These are phyloP conservation scores for Silene noctiflora DNA, from an alignment of 179 eudicot species.

Conservation along the genomic window DNA sequence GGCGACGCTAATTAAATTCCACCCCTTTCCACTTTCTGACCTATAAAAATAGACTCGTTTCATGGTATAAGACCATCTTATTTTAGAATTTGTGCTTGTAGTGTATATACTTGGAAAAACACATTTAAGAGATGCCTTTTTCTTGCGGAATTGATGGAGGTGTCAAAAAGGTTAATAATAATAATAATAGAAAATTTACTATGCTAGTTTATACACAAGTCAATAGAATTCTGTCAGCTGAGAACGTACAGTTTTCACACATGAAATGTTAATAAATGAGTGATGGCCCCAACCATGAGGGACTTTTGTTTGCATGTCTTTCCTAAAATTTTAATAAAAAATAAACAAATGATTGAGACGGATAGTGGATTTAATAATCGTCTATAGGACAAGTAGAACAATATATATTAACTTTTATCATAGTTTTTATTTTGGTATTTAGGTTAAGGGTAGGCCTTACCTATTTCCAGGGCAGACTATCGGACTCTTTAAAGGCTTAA, in stretches of 20 bases:
- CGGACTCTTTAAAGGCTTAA: too few species aligned
- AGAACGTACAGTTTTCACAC: background rate
- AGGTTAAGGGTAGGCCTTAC: too few species aligned
- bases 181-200: background rate
- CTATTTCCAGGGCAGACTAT: too few species aligned
- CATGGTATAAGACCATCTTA: too few species aligned
- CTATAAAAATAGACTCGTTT: too few species aligned
- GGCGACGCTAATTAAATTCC: constrained; percentile 9
- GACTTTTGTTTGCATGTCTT: background rate
- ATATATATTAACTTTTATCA: too few species aligned
- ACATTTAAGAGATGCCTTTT: constrained; percentile 9
- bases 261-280: constrained; percentile 1
- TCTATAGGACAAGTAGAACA: too few species aligned
- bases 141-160: constrained; percentile 27
- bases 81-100: too few species aligned
- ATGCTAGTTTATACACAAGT: constrained; percentile 1
- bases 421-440: too few species aligned
- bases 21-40: background rate
- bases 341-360: too few species aligned
- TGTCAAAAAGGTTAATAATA: background rate
- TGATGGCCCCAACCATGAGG: background rate
- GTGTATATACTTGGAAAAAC: constrained; percentile 12
- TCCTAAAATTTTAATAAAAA: too few species aligned
- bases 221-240: constrained; percentile 21
- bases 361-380: too few species aligned